phyloP scores from a whole-genome alignment of 1,284 basidiomycete species.

The Leccinum fuscescens region DNA sequence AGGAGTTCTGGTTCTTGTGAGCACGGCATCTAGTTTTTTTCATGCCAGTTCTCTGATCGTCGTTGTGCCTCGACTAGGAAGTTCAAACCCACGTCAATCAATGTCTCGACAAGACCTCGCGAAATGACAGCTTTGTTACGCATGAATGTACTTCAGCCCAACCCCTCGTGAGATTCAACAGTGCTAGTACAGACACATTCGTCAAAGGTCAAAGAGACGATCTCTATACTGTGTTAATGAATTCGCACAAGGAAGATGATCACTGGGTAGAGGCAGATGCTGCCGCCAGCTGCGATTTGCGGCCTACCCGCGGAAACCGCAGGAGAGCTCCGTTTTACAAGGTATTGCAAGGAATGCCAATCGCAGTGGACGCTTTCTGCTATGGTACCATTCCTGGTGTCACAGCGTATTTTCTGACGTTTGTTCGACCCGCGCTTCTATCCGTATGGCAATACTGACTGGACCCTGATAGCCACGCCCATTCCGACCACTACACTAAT shows the following conservation, averaged over 20 bases:
- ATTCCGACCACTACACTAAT: slow-evolving; percentile 94
- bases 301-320: slow-evolving; percentile 52
- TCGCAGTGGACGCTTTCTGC: slow-evolving; percentile 93
- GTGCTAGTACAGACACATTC: slow-evolving; percentile 2
- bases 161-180: neutral
- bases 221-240: slow-evolving; percentile 80
- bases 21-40: slow-evolving; percentile 7
- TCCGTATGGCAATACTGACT: slow-evolving; percentile 10
- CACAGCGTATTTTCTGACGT: slow-evolving; percentile 88
- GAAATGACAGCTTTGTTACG: neutral
- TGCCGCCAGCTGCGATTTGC: slow-evolving; percentile 49
- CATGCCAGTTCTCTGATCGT: neutral
- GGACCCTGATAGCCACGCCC: slow-evolving; percentile 68
- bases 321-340: slow-evolving; percentile 92
- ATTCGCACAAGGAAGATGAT: slow-evolving; percentile 73
- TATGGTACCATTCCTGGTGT: slow-evolving; percentile 90
- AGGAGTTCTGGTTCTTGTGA: slow-evolving; percentile 32
- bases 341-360: slow-evolving; percentile 95
- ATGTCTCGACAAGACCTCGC: slow-evolving; percentile 42
- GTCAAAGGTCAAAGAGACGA: slow-evolving; percentile 37
- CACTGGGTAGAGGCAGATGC: slow-evolving; percentile 79
- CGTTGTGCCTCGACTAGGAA: slow-evolving; percentile 34
- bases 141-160: slow-evolving; percentile 1
- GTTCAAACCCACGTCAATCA: slow-evolving; percentile 48
- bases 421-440: slow-evolving; percentile 3